Evolutionary conservation across 345 rosid genomes (phyloP).

Genomic region (Salix exigua): DNA sequence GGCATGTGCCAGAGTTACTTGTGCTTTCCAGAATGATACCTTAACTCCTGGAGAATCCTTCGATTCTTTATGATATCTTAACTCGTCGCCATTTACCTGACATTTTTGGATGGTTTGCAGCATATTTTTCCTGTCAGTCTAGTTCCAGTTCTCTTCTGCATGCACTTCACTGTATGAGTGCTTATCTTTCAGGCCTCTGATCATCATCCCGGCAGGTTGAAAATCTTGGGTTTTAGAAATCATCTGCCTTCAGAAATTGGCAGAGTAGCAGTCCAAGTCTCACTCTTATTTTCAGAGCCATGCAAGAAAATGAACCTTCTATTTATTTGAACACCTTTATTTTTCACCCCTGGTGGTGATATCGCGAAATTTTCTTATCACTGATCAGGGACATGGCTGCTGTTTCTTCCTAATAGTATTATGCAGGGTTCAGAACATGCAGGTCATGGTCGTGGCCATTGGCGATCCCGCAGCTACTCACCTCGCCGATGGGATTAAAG

Average conservation of each 20-base stretch:
- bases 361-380: not conserved
- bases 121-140: not conserved
- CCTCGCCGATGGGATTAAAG: slow-evolving; percentile 42
- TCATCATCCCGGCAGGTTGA: not conserved
- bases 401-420: not conserved
- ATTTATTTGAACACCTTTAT: too few species aligned
- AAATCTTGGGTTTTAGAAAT: not conserved
- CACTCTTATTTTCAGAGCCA: too few species aligned
- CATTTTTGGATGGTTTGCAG: too few species aligned
- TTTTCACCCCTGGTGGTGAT: not conserved
- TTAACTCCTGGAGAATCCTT: too few species aligned
- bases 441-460: slow-evolving; percentile 34
- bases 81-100: too few species aligned
- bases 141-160: not conserved
- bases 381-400: not conserved
- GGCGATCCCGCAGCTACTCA: slow-evolving; percentile 50
- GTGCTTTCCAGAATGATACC: too few species aligned
- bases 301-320: too few species aligned
- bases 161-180: not conserved
- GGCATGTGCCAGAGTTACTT: slow-evolving; percentile 24
- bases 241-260: not conserved
- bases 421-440: slow-evolving; percentile 4
- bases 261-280: not conserved
- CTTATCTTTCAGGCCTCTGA: not conserved
- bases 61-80: too few species aligned